Evolutionary conservation across 257 asterid species (phyloP).

Genomic region (Solanum chiquidenum): DNA sequence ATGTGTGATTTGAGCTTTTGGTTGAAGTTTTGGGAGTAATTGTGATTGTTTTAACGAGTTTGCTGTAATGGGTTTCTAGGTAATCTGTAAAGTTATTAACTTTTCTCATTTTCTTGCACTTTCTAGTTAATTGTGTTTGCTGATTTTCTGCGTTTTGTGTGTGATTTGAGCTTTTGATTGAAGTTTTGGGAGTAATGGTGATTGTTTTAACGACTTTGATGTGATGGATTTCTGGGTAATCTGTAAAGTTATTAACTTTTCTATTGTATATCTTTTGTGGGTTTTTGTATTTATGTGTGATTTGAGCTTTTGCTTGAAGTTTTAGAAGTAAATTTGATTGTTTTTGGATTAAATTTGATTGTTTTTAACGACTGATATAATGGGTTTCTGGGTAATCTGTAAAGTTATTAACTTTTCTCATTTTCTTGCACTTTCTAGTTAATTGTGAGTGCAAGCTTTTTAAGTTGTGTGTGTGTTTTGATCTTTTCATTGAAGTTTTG

Average conservation of each 20-base stretch:
- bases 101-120: background rate
- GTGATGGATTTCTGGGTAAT: background rate
- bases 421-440: background rate
- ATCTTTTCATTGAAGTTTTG: background rate
- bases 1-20: background rate
- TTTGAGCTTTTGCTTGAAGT: background rate
- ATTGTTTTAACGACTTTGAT: constrained; percentile 34
- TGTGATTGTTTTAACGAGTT: constrained; percentile 20
- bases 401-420: background rate
- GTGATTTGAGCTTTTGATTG: background rate
- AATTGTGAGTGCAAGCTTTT: background rate
- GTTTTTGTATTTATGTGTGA: background rate
- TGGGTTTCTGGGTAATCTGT: background rate
- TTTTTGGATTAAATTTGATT: background rate
- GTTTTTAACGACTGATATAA: constrained; percentile 34
- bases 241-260: constrained; percentile 1
- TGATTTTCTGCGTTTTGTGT: background rate
- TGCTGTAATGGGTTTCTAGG: constrained; percentile 13
- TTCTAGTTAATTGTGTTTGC: background rate
- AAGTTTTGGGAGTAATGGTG: background rate
- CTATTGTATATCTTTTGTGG: background rate
- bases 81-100: background rate
- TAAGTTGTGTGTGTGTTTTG: background rate
- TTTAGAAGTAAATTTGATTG: background rate
- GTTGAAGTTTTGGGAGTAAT: background rate